Evolutionary conservation across 768 basidiomycete species (phyloP).

Genomic region (Auricularia sp.): DNA sequence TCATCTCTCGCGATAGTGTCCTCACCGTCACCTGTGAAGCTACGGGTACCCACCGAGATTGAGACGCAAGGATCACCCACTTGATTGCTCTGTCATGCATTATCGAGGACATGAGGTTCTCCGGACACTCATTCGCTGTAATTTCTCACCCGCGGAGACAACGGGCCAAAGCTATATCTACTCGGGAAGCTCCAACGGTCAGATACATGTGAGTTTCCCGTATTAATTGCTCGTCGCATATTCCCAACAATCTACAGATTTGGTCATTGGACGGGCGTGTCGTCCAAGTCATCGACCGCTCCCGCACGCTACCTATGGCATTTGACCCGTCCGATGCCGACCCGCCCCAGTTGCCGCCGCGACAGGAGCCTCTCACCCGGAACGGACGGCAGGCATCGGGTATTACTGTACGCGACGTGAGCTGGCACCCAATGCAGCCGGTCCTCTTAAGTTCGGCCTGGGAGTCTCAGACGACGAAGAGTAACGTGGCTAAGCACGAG

Average conservation of each 20-base stretch:
- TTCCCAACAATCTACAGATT: conserved; percentile 40
- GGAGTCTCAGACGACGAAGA: conserved; percentile 49
- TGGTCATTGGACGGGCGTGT: conserved; percentile 89
- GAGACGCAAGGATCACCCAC: conserved; percentile 55
- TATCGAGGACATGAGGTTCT: conserved; percentile 87
- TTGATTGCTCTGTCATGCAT: conserved; percentile 91
- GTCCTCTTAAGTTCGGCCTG: conserved; percentile 88
- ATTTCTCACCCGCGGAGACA: conserved; percentile 88
- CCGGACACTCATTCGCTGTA: conserved; percentile 87
- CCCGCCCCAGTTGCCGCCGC: conserved; percentile 9
- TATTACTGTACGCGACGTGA: conserved; percentile 82
- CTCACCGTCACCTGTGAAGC: conserved; percentile 24
- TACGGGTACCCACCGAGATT: conserved; percentile 59
- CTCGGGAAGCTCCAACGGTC: conserved; percentile 82
- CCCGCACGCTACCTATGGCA: conserved; percentile 56
- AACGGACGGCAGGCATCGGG: conserved; percentile 19
- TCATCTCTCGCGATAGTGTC: background rate
- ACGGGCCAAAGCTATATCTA: conserved; percentile 92
- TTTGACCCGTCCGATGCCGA: conserved; percentile 64
- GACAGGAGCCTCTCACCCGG: conserved; percentile 5
- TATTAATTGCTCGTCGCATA: background rate
- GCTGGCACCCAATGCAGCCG: conserved; percentile 91
- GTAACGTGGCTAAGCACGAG: conserved; percentile 83
- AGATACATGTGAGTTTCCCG: conserved; percentile 53
- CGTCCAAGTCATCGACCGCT: conserved; percentile 75